A percentile compares a stretch with the other conserved stretches of the same genome.
These are phyloP conservation scores for Bruguiera hainesii DNA, from an alignment of 441 rosid species.

Conservation along the genomic window DNA sequence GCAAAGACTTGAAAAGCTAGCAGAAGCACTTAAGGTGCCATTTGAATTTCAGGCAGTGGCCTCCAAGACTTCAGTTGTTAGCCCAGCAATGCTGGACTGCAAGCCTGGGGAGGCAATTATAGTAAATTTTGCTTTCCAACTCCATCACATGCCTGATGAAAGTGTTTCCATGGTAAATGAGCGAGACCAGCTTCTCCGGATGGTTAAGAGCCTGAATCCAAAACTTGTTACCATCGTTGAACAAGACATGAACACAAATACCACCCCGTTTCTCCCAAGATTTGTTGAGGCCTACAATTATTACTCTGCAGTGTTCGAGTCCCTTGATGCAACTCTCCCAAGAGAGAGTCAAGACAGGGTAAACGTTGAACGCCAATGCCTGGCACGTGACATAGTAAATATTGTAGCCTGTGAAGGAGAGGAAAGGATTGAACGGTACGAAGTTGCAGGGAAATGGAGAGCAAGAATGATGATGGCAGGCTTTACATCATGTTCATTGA, in stretches of 20 bases:
- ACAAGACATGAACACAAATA: slow-evolving; percentile 93
- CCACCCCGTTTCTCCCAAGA: slow-evolving; percentile 79
- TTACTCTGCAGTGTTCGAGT: slow-evolving; percentile 85
- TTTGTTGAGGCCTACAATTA: slow-evolving; percentile 83
- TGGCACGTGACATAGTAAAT: slow-evolving; percentile 93
- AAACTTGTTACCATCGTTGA: slow-evolving; percentile 91
- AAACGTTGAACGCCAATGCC: slow-evolving; percentile 92
- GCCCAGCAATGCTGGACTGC: slow-evolving; percentile 62
- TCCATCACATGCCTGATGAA: slow-evolving; percentile 99
- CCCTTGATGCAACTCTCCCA: slow-evolving; percentile 81
- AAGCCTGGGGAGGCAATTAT: slow-evolving; percentile 68
- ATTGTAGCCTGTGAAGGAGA: slow-evolving; percentile 95
- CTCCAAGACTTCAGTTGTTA: slow-evolving; percentile 61
- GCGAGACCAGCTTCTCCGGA: slow-evolving; percentile 87
- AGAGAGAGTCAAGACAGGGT: slow-evolving; percentile 94
- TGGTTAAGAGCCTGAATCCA: slow-evolving; percentile 84
- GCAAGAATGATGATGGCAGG: slow-evolving; percentile 97
- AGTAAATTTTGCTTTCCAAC: slow-evolving; percentile 92
- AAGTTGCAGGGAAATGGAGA: slow-evolving; percentile 94
- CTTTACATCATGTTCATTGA: slow-evolving; percentile 58
- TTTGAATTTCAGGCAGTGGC: slow-evolving; percentile 73
- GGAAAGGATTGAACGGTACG: slow-evolving; percentile 91
- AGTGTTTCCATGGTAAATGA: slow-evolving; percentile 88
- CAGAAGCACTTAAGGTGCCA: slow-evolving; percentile 58
- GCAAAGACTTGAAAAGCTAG: slow-evolving; percentile 75